Evolutionary conservation across 1,284 basidiomycete genomes (phyloP).

Genomic region (Melampsora americana): DNA sequence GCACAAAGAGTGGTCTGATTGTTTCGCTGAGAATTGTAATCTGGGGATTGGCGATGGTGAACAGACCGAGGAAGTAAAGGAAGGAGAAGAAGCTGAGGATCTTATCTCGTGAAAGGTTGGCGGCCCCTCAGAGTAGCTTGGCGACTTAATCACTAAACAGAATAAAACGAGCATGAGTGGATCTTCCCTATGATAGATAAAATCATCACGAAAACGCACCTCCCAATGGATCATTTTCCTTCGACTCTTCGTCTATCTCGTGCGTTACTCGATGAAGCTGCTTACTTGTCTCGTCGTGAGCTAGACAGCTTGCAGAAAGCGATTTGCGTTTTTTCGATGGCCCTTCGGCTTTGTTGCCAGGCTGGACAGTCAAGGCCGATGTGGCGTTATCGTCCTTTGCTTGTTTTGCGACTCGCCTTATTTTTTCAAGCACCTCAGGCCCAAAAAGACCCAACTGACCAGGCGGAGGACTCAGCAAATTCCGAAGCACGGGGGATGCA

Average conservation of each 20-base stretch:
- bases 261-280: background rate
- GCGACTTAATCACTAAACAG: background rate
- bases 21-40: background rate
- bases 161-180: background rate
- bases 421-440: slow-evolving; percentile 44
- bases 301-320: slow-evolving; percentile 1
- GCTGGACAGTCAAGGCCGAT: background rate
- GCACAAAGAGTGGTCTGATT: no score
- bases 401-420: slow-evolving; percentile 44
- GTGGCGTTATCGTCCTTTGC: slow-evolving; percentile 38
- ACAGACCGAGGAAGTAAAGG: background rate
- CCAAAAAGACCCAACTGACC: slow-evolving; percentile 39
- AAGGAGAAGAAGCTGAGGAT: background rate
- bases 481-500: slow-evolving; percentile 56
- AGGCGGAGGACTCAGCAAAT: slow-evolving; percentile 17
- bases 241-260: background rate
- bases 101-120: background rate
- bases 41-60: background rate
- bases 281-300: background rate
- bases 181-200: no score
- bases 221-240: background rate
- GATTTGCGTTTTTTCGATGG: slow-evolving; percentile 26
- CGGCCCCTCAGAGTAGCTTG: background rate
- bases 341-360: background rate
- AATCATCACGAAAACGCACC: background rate